A percentile compares a stretch with the other conserved stretches of the same genome.
These are phyloP conservation scores for Leptosphaerulina australis DNA, from an alignment of 2,329 filamentous ascomycete genomes.

Conservation along the genomic window DNA sequence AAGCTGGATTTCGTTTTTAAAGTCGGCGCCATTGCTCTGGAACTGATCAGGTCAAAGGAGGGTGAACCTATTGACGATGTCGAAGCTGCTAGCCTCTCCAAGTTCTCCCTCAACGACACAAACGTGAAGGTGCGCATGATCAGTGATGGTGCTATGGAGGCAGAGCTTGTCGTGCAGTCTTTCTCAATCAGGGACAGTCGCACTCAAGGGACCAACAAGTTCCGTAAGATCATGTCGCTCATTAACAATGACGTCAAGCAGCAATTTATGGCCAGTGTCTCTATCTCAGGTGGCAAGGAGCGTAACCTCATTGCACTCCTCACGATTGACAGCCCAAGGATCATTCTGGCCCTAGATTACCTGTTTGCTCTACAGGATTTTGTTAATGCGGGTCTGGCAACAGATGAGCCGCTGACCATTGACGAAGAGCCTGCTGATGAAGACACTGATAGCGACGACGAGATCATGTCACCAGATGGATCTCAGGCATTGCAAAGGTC, in stretches of 20 bases:
- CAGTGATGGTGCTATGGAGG: constrained; percentile 87
- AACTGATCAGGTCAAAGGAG: constrained; percentile 79
- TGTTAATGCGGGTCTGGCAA: constrained; percentile 69
- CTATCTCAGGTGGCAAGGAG: constrained; percentile 84
- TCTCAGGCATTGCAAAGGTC: constrained; percentile 29
- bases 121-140: constrained; percentile 91
- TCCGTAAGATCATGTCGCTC: constrained; percentile 96
- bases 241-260: constrained; percentile 91
- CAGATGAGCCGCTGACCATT: constrained; percentile 62
- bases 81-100: constrained; percentile 81
- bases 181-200: constrained; percentile 95
- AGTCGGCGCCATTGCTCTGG: constrained; percentile 83
- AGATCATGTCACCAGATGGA: constrained; percentile 45
- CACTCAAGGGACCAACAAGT: constrained; percentile 89
- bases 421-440: constrained; percentile 65
- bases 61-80: constrained; percentile 79
- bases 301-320: constrained; percentile 86
- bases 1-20: constrained; percentile 92
- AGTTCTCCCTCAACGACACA: constrained; percentile 92
- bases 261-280: constrained; percentile 97
- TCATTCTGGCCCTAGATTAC: constrained; percentile 96
- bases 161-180: constrained; percentile 89
- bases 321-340: constrained; percentile 89
- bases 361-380: constrained; percentile 88
- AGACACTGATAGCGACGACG: constrained; percentile 47